Conservation (phyloP, 1,139 yeast genomes). For the Kodamaea fungicola region DNA sequence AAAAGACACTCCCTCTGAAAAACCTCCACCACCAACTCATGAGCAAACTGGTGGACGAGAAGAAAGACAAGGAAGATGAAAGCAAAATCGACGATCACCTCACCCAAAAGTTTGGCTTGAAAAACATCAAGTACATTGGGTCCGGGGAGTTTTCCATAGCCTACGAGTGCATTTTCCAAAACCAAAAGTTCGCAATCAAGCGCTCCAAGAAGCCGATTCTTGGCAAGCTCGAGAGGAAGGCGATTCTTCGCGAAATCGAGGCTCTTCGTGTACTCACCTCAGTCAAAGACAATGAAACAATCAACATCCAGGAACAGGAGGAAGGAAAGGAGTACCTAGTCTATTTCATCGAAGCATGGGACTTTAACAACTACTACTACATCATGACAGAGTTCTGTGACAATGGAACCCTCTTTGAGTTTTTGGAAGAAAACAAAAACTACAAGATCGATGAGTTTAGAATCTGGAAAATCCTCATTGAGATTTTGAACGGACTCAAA, state of each 20-base stretch:
- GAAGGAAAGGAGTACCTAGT: constrained; percentile 77
- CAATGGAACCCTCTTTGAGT: constrained; percentile 83
- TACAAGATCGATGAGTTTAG: constrained; percentile 95
- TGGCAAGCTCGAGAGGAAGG: constrained; percentile 39
- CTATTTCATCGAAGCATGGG: constrained; percentile 86
- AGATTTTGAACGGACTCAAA: constrained; percentile 71
- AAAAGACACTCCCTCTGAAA: constrained; percentile 10
- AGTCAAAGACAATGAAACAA: constrained; percentile 34
- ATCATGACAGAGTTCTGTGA: constrained; percentile 96
- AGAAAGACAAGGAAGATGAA: constrained; percentile 4
- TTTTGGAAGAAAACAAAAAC: constrained; percentile 64
- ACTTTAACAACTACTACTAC: constrained; percentile 65
- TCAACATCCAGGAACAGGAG: constrained; percentile 54
- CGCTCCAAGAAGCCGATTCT: constrained; percentile 58
- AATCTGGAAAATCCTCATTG: constrained; percentile 92
- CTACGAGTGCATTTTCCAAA: constrained; percentile 67
- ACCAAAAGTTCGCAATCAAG: constrained; percentile 78
- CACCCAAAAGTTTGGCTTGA: constrained; percentile 59
- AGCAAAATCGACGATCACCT: constrained; percentile 54
- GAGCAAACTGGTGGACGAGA: constrained; percentile 3
- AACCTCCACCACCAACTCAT: constrained; percentile 13
- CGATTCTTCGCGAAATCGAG: constrained; percentile 40
- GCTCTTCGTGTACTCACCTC: constrained; percentile 42
- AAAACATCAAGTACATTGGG: constrained; percentile 68
- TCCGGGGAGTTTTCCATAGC: constrained; percentile 89